Evolutionary conservation across 352 stramenopile species (phyloP).

Genomic region (Thraustochytrium sp.): DNA sequence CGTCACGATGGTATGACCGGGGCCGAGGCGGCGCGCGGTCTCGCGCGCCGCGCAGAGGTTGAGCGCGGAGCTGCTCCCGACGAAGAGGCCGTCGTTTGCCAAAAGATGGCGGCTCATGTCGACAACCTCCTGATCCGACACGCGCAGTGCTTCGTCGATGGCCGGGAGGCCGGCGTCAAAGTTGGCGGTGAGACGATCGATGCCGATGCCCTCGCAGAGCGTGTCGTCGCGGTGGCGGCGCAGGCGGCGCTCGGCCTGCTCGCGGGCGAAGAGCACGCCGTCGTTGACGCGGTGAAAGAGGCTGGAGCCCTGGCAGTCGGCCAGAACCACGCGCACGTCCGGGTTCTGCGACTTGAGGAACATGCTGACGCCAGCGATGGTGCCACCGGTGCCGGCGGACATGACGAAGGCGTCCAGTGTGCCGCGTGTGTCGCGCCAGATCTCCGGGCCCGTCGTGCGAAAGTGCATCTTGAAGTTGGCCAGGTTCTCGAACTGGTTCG

Average conservation of each 20-base stretch:
- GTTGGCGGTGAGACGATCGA: slow-evolving; percentile 93
- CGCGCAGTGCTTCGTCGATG: slow-evolving; percentile 75
- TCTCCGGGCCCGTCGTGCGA: slow-evolving; percentile 86
- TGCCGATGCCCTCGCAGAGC: slow-evolving; percentile 92
- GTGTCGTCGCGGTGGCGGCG: slow-evolving; percentile 92
- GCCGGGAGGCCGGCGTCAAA: slow-evolving; percentile 70
- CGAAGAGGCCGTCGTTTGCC: slow-evolving; percentile 82
- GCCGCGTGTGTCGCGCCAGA: slow-evolving; percentile 82
- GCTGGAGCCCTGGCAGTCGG: slow-evolving; percentile 91
- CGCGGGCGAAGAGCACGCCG: slow-evolving; percentile 87
- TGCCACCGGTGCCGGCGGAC: slow-evolving; percentile 93
- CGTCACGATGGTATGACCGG: slow-evolving; percentile 65
- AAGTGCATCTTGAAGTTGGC: slow-evolving; percentile 92
- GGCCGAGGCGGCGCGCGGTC: slow-evolving; percentile 49
- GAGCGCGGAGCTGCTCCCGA: slow-evolving; percentile 72
- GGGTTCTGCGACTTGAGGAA: slow-evolving; percentile 84
- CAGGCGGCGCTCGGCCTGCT: slow-evolving; percentile 86
- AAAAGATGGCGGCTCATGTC: slow-evolving; percentile 95
- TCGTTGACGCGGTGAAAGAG: slow-evolving; percentile 90
- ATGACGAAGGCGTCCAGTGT: slow-evolving; percentile 93
- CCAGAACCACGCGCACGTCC: slow-evolving; percentile 76
- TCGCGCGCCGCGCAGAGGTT: slow-evolving; percentile 67
- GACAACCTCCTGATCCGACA: slow-evolving; percentile 90
- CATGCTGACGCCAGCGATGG: slow-evolving; percentile 86
- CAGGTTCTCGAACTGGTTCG: slow-evolving; percentile 97